Conservation (phyloP, 805 yeast genomes). For the Wickerhamomyces alni region DNA sequence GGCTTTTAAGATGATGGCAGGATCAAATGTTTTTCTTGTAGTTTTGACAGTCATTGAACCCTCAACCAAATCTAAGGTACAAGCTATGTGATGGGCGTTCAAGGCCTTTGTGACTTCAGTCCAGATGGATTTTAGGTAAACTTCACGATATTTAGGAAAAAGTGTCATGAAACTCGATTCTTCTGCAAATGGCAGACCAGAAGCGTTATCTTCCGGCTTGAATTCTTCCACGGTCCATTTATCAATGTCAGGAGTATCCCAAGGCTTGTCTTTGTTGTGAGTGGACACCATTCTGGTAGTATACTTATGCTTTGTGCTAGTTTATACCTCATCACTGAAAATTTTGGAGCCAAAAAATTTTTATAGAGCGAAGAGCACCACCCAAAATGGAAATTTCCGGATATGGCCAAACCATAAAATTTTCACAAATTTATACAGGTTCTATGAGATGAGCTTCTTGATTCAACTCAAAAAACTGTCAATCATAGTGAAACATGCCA, state of each 20-base stretch:
- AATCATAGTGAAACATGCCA: conserved; percentile 7
- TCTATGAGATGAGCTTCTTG: not conserved
- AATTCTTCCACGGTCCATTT: conserved; percentile 90
- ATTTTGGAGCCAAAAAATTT: not conserved
- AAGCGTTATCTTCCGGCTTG: conserved; percentile 79
- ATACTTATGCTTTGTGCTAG: not conserved
- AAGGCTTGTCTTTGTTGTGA: conserved; percentile 91
- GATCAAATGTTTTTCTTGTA: conserved; percentile 92
- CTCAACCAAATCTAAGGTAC: conserved; percentile 85
- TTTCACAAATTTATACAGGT: not conserved
- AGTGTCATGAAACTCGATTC: conserved; percentile 92
- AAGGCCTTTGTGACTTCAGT: conserved; percentile 82
- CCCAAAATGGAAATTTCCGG: conserved; percentile 9
- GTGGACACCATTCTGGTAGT: conserved; percentile 69
- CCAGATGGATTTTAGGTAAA: conserved; percentile 85
- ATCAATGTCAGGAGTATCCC: conserved; percentile 95
- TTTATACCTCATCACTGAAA: conserved; percentile 1
- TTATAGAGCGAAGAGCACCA: not conserved
- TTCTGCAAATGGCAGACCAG: conserved; percentile 89
- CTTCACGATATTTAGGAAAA: conserved; percentile 95
- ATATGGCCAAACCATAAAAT: not conserved
- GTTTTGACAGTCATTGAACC: conserved; percentile 98
- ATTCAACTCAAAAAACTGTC: too few species aligned
- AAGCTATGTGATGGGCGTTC: conserved; percentile 68
- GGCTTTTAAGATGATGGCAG: conserved; percentile 88